Conservation (phyloP, 2,329 filamentous ascomycete species). For the Chrysoporthe cubensis region DNA sequence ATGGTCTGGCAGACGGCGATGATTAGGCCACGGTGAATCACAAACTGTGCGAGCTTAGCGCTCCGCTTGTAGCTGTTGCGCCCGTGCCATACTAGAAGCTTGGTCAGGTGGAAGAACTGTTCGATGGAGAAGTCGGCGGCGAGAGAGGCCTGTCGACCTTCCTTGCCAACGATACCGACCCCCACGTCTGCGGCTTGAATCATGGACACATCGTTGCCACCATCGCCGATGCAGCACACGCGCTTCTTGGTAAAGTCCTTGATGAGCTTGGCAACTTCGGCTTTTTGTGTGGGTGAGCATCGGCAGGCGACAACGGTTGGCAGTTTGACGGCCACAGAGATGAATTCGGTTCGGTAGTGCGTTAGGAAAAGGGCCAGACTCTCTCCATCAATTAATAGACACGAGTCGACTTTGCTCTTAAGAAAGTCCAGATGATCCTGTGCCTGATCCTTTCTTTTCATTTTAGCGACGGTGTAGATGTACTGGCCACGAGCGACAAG, state of each 20-base stretch:
- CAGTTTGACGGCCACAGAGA: slow-evolving; percentile 82
- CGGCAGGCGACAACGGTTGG: slow-evolving; percentile 95
- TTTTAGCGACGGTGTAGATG: slow-evolving; percentile 88
- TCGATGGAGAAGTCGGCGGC: slow-evolving; percentile 97
- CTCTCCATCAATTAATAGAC: slow-evolving; percentile 93
- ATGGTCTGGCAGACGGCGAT: slow-evolving; percentile 96
- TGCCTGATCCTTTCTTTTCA: slow-evolving; percentile 81
- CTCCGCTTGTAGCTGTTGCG: slow-evolving; percentile 96
- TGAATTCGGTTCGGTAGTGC: slow-evolving; percentile 83
- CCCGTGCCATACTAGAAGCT: slow-evolving; percentile 98
- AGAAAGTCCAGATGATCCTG: slow-evolving; percentile 89
- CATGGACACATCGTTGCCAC: slow-evolving; percentile 98
- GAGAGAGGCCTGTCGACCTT: slow-evolving; percentile 90
- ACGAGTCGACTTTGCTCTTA: slow-evolving; percentile 82
- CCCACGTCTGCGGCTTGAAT: slow-evolving; percentile 98
- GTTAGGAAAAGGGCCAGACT: slow-evolving; percentile 82
- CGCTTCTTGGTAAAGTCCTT: slow-evolving; percentile 91
- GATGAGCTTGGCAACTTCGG: slow-evolving; percentile 89
- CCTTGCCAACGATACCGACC: slow-evolving; percentile 97
- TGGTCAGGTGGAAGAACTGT: slow-evolving; percentile 93
- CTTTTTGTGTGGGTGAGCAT: slow-evolving; percentile 96
- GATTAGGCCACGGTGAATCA: slow-evolving; percentile 95
- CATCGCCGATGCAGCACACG: slow-evolving; percentile 96
- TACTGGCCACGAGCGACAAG: slow-evolving; percentile 92
- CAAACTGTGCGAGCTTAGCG: slow-evolving; percentile 95